Evolutionary conservation across 805 yeast genomes (phyloP), one percentile per base, ranked within the genome.

Genomic region (Kluyveromyces nonfermentans): DNA sequence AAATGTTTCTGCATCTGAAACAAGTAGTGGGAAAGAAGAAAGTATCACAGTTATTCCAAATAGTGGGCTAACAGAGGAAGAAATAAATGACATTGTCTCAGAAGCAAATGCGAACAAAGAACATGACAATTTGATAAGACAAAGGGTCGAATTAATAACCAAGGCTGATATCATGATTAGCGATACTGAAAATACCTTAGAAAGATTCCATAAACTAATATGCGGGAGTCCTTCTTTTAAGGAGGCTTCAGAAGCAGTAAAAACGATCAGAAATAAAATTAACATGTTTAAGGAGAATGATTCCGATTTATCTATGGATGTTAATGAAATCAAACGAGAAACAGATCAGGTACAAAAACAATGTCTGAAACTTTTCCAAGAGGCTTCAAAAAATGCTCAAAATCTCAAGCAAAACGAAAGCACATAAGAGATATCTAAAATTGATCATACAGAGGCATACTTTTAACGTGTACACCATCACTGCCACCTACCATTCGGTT

Each of bases 141-240:
- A 74, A 53, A 71, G 79, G 45, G 72, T 80, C 40, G 87, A 83
- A 54, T 77, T 80, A 55, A 82, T 88, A 15, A 79, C 82, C 43
- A 74, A 81, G 54, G 83, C 86, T 8, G 93, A 83, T 50, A 77
- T 83, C 46, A 73, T 83, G 52, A 74, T 86, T 50, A 78, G 82
- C 52, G 98, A 93, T 64, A 85, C 95, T 28, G 96, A 87, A 62
- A 75, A 75, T 63, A 87, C 95, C 1, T 70, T 90, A 43, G 68
- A 68, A 46, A 88, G 82, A 64, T 81, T 78, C 56, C 72, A 73
- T 7, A 62, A 65, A 7, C 47, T 64, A 7, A 71, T 78, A 4
- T 49, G 59, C 6, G 63, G 63, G 30, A 85, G 80, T 49, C 70
- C 64, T 51, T 63, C 69, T 37, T 75, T 67, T 51, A 60, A 61